Conservation (phyloP, 441 rosid genomes). For the Manihot esculenta region DNA sequence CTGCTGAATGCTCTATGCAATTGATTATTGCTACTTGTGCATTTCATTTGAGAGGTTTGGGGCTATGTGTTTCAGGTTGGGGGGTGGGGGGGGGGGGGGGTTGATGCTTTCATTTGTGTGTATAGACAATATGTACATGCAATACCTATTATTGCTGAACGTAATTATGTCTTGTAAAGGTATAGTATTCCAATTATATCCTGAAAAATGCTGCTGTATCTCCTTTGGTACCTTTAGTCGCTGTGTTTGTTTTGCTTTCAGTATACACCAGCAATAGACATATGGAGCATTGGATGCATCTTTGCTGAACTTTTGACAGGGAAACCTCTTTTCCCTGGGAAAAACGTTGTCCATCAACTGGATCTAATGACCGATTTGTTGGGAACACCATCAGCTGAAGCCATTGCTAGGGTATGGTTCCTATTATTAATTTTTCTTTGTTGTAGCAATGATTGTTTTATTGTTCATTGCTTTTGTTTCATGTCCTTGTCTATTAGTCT, state of each 20-base stretch:
- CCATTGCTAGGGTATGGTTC: slow-evolving; percentile 78
- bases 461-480: background rate
- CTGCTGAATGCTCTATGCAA: background rate
- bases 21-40: slow-evolving; percentile 4
- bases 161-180: background rate
- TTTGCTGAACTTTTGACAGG: slow-evolving; percentile 94
- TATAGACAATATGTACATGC: background rate
- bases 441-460: background rate
- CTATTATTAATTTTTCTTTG: slow-evolving; percentile 15
- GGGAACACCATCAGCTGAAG: slow-evolving; percentile 93
- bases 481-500: background rate
- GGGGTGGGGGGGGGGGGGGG: too few species aligned
- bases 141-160: background rate
- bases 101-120: background rate
- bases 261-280: slow-evolving; percentile 98
- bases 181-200: background rate
- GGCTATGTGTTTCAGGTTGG: too few species aligned
- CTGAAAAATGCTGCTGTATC: background rate
- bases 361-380: slow-evolving; percentile 90
- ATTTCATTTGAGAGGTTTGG: slow-evolving; percentile 1
- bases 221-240: slow-evolving; percentile 2
- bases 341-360: slow-evolving; percentile 92
- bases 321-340: slow-evolving; percentile 94
- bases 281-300: slow-evolving; percentile 98
- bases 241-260: slow-evolving; percentile 35